Conservation (phyloP, 306 rosid genomes). For the Psophocarpus tetragonolobus region DNA sequence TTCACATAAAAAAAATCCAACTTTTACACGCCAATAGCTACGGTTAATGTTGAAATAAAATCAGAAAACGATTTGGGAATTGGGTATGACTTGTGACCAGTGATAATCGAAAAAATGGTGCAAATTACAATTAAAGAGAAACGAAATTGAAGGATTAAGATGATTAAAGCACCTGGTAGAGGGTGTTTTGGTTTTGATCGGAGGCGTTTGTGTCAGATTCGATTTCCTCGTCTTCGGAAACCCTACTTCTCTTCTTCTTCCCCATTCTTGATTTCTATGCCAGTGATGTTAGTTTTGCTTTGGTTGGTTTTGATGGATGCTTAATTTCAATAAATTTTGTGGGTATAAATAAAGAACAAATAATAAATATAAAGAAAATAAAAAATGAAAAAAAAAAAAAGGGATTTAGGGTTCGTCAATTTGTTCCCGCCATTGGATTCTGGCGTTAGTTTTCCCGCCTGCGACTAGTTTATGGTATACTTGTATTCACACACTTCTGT, state of each 20-base stretch:
- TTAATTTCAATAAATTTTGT: background rate
- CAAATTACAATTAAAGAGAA: too few species aligned
- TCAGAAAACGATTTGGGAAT: background rate
- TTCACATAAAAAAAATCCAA: background rate
- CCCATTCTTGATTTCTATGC: conserved; percentile 43
- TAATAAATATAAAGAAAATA: background rate
- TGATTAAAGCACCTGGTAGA: conserved; percentile 53
- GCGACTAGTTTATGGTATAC: background rate
- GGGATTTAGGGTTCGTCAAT: background rate
- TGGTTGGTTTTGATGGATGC: background rate
- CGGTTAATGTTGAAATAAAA: background rate
- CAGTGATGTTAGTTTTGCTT: background rate
- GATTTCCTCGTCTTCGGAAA: conserved; percentile 51
- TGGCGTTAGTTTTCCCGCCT: background rate
- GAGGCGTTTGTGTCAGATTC: conserved; percentile 24
- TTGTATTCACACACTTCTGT: too few species aligned
- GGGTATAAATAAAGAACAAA: background rate
- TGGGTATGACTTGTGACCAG: background rate
- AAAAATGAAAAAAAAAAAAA: background rate
- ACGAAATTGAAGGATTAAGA: background rate
- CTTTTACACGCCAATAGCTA: background rate
- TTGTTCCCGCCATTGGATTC: conserved; percentile 45
- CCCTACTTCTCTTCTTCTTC: conserved; percentile 64
- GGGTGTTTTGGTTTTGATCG: conserved; percentile 39
- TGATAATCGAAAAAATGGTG: too few species aligned